Conservation (phyloP, 1,284 basidiomycete genomes). For the Puccinia hordei region DNA sequence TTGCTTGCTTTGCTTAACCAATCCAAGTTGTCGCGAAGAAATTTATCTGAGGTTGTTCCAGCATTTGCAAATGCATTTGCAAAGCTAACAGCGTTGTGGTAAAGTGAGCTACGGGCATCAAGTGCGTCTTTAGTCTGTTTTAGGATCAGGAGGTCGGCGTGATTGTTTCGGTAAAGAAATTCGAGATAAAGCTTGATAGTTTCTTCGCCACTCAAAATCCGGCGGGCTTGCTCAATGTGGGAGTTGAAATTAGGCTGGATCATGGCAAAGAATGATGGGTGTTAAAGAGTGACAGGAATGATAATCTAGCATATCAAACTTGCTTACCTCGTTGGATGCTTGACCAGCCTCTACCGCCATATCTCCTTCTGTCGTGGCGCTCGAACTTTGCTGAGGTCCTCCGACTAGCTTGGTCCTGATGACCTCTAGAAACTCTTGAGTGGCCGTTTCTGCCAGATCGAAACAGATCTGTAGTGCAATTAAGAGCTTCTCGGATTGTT, state of each 20-base stretch:
- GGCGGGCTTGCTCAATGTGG: constrained; percentile 67
- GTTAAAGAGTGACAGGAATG: background rate
- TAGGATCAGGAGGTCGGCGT: constrained; percentile 83
- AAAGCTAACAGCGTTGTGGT: constrained; percentile 89
- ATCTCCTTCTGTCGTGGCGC: constrained; percentile 8
- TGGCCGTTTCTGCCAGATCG: constrained; percentile 86
- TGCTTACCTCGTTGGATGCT: constrained; percentile 27
- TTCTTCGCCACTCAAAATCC: constrained; percentile 82
- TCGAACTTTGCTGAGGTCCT: constrained; percentile 43
- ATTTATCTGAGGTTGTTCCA: constrained; percentile 87
- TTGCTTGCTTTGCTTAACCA: constrained; percentile 90
- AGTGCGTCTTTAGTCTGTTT: constrained; percentile 90
- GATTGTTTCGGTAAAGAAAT: constrained; percentile 90
- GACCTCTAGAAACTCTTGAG: constrained; percentile 83
- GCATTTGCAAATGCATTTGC: constrained; percentile 95
- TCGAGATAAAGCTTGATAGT: constrained; percentile 88
- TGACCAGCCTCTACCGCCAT: constrained; percentile 10
- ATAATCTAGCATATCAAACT: background rate
- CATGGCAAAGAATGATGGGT: constrained; percentile 45
- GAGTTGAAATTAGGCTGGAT: constrained; percentile 54
- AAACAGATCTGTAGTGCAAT: constrained; percentile 91
- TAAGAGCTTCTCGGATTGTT: constrained; percentile 67
- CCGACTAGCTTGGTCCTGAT: constrained; percentile 59
- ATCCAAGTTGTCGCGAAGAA: constrained; percentile 89
- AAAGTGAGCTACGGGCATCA: constrained; percentile 91